Evolutionary conservation across 176 grass and related monocot genomes (phyloP).

Genomic region (Tillandsia fasciculata): DNA sequence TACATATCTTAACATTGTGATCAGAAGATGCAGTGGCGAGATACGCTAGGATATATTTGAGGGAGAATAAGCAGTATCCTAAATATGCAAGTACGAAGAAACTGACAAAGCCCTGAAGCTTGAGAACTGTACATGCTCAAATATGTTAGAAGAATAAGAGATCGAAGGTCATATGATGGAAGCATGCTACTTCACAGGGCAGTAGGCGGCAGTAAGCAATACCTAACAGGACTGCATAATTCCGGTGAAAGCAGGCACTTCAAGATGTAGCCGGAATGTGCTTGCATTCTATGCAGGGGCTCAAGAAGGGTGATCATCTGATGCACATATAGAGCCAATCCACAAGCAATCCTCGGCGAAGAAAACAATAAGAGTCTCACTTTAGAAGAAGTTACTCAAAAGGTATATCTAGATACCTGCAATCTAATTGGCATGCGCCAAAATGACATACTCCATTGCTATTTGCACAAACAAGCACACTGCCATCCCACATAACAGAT

Average conservation of each 20-base stretch:
- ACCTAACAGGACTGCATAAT: conserved; percentile 75
- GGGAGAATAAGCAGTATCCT: no score
- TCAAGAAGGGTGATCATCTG: conserved; percentile 64
- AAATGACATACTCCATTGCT: conserved; percentile 76
- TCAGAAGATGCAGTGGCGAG: conserved; percentile 88
- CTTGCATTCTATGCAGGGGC: conserved; percentile 76
- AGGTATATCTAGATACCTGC: conserved; percentile 23
- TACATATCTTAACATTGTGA: conserved; percentile 87
- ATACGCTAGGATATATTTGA: conserved; percentile 43
- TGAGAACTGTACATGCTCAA: no score
- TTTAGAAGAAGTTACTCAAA: no score
- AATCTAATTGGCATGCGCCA: conserved; percentile 66
- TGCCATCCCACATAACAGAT: conserved; percentile 84
- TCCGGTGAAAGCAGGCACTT: conserved; percentile 90
- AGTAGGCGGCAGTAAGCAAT: background rate
- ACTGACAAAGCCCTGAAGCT: no score
- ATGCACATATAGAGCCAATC: background rate
- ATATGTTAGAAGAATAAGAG: background rate
- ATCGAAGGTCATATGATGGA: background rate
- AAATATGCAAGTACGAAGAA: no score
- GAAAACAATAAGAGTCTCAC: no score
- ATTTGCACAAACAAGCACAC: conserved; percentile 95
- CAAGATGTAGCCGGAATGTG: conserved; percentile 72
- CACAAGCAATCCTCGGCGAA: background rate
- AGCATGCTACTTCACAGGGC: no score